Percentiles rank a stretch among this genome's conserved stretches.
These are phyloP conservation scores for Byssoonygena ceratinophila DNA, from an alignment of 2,329 filamentous ascomycete genomes.

Conservation along the genomic window DNA sequence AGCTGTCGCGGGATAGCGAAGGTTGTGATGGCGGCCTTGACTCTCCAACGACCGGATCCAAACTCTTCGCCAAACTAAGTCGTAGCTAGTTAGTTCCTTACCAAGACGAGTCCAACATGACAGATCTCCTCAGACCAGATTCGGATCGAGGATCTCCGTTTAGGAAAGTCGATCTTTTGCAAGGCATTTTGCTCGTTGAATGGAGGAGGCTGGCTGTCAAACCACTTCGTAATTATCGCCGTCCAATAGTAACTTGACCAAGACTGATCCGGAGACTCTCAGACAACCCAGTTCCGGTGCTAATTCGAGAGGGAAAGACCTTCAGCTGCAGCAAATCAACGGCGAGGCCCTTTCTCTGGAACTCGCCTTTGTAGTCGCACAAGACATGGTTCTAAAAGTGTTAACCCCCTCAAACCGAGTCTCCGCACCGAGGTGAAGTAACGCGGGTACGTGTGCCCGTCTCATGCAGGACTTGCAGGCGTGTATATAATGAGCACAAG, in stretches of 20 bases:
- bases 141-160: slow-evolving; percentile 12
- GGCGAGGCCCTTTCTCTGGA: not conserved
- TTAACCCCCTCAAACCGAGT: not conserved
- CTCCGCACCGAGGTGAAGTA: not conserved
- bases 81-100: not conserved
- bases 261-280: not conserved
- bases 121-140: slow-evolving; percentile 10
- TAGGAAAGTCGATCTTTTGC: slow-evolving; percentile 5
- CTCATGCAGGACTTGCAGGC: not conserved
- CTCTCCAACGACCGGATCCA: not conserved
- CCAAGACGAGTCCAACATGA: slow-evolving; percentile 1
- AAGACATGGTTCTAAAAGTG: slow-evolving; percentile 1
- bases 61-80: no score
- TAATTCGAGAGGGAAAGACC: not conserved
- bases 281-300: not conserved
- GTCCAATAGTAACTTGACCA: not conserved
- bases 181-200: not conserved
- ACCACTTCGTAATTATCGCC: slow-evolving; percentile 6
- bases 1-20: not conserved
- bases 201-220: slow-evolving; percentile 10
- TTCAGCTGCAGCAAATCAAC: slow-evolving; percentile 2
- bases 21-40: not conserved
- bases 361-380: slow-evolving; percentile 1
- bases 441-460: not conserved
- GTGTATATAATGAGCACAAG: not conserved